A percentile compares a stretch with the other conserved stretches of the same genome.
These are phyloP conservation scores for Saksenaea vasiformis DNA, from an alignment of 371 early-diverging fungal genomes.

Conservation along the genomic window DNA sequence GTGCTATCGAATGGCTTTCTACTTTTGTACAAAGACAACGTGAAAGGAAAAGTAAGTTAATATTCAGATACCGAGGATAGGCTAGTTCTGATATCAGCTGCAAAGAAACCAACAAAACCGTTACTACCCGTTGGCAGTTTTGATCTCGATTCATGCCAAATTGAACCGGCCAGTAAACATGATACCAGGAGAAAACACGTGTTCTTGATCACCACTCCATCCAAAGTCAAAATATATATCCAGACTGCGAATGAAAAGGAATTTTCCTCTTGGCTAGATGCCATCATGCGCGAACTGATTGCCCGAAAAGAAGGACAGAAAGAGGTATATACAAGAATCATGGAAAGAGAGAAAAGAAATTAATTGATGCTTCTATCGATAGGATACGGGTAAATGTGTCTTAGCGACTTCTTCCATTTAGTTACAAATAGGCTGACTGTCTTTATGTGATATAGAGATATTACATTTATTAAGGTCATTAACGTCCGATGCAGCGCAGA, in stretches of 20 bases:
- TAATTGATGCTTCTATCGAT: neutral
- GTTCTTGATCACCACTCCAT: slow-evolving; percentile 27
- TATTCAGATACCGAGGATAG: neutral
- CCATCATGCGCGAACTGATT: slow-evolving; percentile 53
- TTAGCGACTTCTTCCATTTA: too few relatives aligned
- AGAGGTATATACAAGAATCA: slow-evolving; percentile 14
- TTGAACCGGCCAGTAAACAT: slow-evolving; percentile 43
- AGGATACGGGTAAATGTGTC: slow-evolving; percentile 17
- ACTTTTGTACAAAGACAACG: slow-evolving; percentile 45
- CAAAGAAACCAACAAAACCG: slow-evolving; percentile 35
- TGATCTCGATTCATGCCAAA: slow-evolving; percentile 46
- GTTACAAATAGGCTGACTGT: too few relatives aligned
- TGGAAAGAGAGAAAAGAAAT: neutral
- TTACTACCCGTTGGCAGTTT: slow-evolving; percentile 48
- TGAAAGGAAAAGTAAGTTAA: slow-evolving; percentile 26
- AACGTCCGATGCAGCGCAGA: slow-evolving; percentile 23
- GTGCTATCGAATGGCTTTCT: slow-evolving; percentile 46
- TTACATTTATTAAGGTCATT: slow-evolving; percentile 18
- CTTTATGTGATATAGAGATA: slow-evolving; percentile 13
- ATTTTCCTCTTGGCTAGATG: slow-evolving; percentile 47
- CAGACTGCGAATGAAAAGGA: slow-evolving; percentile 45
- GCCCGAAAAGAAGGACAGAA: slow-evolving; percentile 36
- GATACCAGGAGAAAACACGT: slow-evolving; percentile 35
- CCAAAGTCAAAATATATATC: slow-evolving; percentile 40
- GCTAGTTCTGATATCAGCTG: neutral